A percentile compares a stretch with the other conserved stretches of the same genome.
Conservation (phyloP, 495 filamentous ascomycete genomes). For the Talaromyces stipitatus region DNA sequence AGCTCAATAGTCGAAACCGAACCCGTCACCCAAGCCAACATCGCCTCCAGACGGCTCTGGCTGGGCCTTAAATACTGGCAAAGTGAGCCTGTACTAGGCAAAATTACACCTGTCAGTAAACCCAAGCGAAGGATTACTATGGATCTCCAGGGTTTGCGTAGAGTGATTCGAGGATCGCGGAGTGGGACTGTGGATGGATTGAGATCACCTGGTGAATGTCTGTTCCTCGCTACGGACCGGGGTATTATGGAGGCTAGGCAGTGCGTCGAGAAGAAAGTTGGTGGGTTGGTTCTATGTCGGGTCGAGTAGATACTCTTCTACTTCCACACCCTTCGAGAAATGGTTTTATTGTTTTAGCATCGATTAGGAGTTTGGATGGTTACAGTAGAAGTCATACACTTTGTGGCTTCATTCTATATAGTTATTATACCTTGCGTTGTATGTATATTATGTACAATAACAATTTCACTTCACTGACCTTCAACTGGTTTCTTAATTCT, state of each 20-base stretch:
- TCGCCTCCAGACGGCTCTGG: constrained; percentile 75
- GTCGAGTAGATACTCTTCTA: constrained; percentile 30
- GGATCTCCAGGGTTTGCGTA: constrained; percentile 48
- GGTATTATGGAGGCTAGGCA: constrained; percentile 84
- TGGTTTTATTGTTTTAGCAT: constrained; percentile 6
- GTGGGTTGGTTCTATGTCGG: constrained; percentile 76
- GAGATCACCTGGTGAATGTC: constrained; percentile 69
- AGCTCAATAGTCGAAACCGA: constrained; percentile 18
- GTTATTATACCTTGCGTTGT: neutral
- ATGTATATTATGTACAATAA: constrained; percentile 8
- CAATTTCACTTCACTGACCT: too few relatives aligned
- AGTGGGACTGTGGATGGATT: constrained; percentile 62
- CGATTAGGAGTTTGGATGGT: constrained; percentile 3
- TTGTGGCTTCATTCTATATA: constrained; percentile 1
- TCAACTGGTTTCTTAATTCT: too few relatives aligned
- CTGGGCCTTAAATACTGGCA: constrained; percentile 91
- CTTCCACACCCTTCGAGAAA: neutral
- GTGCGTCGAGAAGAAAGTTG: constrained; percentile 75
- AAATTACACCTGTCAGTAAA: constrained; percentile 64
- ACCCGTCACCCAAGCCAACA: constrained; percentile 68
- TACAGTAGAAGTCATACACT: constrained; percentile 1
- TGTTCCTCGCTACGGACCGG: constrained; percentile 71
- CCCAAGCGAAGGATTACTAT: constrained; percentile 68
- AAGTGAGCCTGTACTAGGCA: constrained; percentile 71
- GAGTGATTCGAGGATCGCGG: constrained; percentile 58